A percentile compares a stretch with the other conserved stretches of the same genome.
phyloP scores from a whole-genome alignment of 148 eudicot species.

The Amaranthus cruentus region DNA sequence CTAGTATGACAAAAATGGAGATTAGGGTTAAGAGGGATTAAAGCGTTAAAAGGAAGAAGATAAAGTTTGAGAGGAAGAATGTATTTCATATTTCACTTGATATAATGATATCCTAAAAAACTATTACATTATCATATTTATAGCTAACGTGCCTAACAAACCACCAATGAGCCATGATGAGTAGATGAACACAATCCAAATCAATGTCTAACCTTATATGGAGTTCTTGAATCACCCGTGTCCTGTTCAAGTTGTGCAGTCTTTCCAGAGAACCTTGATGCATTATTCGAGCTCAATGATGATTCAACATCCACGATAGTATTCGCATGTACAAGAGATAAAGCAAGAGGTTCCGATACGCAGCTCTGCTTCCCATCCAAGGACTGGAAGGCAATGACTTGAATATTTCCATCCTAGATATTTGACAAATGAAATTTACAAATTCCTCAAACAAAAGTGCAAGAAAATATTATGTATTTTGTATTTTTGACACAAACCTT shows the following conservation, averaged over 20 bases:
- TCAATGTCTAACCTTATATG: conserved; percentile 53
- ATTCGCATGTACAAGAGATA: conserved; percentile 52
- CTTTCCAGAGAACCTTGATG: conserved; percentile 40
- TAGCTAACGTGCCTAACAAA: background rate
- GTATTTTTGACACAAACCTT: conserved; percentile 54
- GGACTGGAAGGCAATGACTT: conserved; percentile 98
- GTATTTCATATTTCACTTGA: no score
- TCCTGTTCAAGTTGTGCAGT: conserved; percentile 53
- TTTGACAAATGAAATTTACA: background rate
- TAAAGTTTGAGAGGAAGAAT: no score
- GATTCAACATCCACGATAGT: conserved; percentile 67
- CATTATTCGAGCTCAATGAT: conserved; percentile 67
- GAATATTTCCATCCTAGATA: conserved; percentile 85
- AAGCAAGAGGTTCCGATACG: conserved; percentile 44
- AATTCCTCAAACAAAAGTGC: background rate
- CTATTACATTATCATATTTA: no score
- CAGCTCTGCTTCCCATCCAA: conserved; percentile 78
- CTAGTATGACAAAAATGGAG: no score
- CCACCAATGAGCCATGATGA: background rate
- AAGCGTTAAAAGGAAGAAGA: no score
- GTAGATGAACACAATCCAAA: background rate
- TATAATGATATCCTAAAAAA: no score
- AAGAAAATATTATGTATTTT: background rate
- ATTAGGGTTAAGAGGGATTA: no score
- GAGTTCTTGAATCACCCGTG: conserved; percentile 62